Conservation (phyloP, 345 rosid species). For the Lenwebbia sp. region DNA sequence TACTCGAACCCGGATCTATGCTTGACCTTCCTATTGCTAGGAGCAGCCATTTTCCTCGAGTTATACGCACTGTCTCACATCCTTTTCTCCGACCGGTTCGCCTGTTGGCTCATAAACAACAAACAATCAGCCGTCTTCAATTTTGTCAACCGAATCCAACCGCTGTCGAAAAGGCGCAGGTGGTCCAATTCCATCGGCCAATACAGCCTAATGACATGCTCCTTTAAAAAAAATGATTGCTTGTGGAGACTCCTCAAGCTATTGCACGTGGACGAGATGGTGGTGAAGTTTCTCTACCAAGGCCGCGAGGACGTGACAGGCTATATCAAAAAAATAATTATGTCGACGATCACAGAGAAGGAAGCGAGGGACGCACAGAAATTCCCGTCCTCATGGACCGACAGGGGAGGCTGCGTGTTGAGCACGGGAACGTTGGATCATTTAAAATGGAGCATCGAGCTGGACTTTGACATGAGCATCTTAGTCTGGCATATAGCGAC, state of each 20-base stretch:
- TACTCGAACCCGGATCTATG: not conserved
- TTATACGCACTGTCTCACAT: not conserved
- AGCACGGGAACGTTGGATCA: not conserved
- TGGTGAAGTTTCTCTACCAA: not conserved
- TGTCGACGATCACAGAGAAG: not conserved
- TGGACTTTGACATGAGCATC: constrained; percentile 2
- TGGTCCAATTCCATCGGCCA: not conserved
- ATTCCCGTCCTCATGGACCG: not conserved
- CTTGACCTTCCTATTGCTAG: constrained; percentile 6
- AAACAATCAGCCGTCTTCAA: not conserved
- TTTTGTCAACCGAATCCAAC: not conserved
- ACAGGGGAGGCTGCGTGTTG: no score
- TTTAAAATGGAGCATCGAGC: not conserved
- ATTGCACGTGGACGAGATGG: not conserved
- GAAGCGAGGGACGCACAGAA: not conserved
- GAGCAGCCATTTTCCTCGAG: constrained; percentile 2
- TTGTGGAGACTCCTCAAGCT: not conserved
- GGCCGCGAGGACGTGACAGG: not conserved
- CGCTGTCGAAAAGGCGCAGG: not conserved
- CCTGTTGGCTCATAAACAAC: not conserved
- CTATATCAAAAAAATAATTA: not conserved
- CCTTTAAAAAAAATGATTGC: not conserved
- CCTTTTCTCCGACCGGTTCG: not conserved
- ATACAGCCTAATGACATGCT: not conserved
- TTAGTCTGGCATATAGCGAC: constrained; percentile 3